Conservation (phyloP, 1,284 basidiomycete genomes). For the Sutorius eximius region DNA sequence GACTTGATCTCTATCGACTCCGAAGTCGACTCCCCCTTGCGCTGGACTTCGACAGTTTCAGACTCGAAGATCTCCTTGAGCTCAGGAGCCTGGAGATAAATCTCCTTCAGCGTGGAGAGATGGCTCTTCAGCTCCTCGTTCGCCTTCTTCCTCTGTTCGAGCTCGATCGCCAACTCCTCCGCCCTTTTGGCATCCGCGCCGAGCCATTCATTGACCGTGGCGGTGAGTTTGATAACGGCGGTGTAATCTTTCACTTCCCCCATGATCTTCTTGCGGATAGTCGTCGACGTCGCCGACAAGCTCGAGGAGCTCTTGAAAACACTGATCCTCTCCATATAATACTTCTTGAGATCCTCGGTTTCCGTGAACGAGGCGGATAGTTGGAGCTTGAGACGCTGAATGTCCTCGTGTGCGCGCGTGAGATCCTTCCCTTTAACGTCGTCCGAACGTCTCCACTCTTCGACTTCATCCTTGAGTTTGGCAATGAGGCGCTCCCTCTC, state of each 20-base stretch:
- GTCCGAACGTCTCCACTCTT: background rate
- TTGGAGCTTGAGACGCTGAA: background rate
- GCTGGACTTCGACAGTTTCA: background rate
- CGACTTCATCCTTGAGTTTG: background rate
- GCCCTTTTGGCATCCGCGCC: conserved; percentile 7
- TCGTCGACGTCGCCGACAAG: background rate
- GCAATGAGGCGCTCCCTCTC: background rate
- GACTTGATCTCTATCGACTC: background rate
- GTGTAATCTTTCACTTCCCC: conserved; percentile 3
- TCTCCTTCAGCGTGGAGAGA: conserved; percentile 8
- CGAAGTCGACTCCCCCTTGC: background rate
- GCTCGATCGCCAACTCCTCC: conserved; percentile 1
- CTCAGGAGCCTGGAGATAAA: conserved; percentile 9
- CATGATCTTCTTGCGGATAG: background rate
- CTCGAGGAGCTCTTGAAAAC: background rate
- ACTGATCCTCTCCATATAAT: background rate
- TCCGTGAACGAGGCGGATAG: background rate
- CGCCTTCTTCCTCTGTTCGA: conserved; percentile 9
- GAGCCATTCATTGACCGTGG: conserved; percentile 10
- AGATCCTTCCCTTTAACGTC: background rate
- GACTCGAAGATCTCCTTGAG: conserved; percentile 13
- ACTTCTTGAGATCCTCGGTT: background rate
- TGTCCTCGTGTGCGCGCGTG: background rate
- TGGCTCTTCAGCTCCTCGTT: conserved; percentile 4
- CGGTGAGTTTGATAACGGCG: conserved; percentile 7